Evolutionary conservation across 352 stramenopile species (phyloP).

Genomic region (Phytophthora multivora): DNA sequence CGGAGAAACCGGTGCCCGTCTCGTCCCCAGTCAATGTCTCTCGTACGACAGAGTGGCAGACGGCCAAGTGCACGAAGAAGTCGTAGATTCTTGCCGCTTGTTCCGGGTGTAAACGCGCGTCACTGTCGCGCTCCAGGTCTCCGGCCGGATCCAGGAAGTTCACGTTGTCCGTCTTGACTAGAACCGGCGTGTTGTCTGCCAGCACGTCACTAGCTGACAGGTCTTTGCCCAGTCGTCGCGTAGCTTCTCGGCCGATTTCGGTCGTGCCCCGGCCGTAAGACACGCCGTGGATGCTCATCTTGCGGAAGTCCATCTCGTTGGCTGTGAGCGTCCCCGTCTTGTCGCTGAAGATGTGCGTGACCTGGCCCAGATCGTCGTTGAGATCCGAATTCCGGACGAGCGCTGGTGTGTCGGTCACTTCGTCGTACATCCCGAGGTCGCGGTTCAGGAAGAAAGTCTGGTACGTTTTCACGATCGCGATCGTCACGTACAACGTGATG

Average conservation of each 20-base stretch:
- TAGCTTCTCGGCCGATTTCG: conserved; percentile 82
- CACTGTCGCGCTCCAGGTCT: conserved; percentile 62
- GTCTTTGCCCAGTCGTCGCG: conserved; percentile 72
- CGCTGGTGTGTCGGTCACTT: conserved; percentile 75
- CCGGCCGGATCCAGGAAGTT: conserved; percentile 80
- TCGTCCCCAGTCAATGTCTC: conserved; percentile 57
- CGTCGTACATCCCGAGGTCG: conserved; percentile 88
- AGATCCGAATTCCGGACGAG: conserved; percentile 85
- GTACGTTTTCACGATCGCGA: conserved; percentile 88
- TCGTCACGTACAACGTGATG: conserved; percentile 90
- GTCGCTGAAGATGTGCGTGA: conserved; percentile 91
- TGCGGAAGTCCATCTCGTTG: conserved; percentile 91
- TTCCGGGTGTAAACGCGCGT: conserved; percentile 46
- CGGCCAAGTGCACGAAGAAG: conserved; percentile 80
- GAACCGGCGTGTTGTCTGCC: conserved; percentile 62
- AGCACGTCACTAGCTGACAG: conserved; percentile 77
- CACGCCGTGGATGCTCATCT: conserved; percentile 85
- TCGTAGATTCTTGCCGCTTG: conserved; percentile 79
- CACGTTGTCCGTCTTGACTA: conserved; percentile 72
- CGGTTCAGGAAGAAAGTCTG: conserved; percentile 88
- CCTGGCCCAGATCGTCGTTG: conserved; percentile 86
- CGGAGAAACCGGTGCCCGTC: conserved; percentile 64
- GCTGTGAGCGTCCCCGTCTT: conserved; percentile 87
- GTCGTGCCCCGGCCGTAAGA: conserved; percentile 85
- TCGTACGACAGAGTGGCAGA: conserved; percentile 87